Conservation (phyloP, 2,329 filamentous ascomycete species). For the Spiromastix sp. region DNA sequence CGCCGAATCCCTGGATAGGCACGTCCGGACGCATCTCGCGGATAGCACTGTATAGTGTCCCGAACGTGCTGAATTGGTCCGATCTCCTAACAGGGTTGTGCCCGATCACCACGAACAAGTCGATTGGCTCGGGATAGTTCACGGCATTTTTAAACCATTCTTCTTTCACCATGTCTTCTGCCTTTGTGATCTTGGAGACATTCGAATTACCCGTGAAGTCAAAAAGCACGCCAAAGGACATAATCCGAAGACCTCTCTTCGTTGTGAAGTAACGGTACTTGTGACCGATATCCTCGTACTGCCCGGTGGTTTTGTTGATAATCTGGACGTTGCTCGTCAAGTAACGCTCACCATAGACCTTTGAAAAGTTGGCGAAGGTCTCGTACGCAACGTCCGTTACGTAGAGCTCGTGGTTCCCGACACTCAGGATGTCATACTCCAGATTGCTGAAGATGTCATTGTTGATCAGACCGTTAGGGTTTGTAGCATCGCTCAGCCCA, state of each 20-base stretch:
- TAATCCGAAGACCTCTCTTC: slow-evolving; percentile 38
- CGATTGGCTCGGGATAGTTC: slow-evolving; percentile 44
- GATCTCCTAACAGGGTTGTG: slow-evolving; percentile 49
- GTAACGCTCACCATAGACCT: slow-evolving; percentile 46
- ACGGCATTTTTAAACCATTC: slow-evolving; percentile 52
- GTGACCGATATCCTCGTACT: slow-evolving; percentile 37
- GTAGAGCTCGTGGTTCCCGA: slow-evolving; percentile 58
- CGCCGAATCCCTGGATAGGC: slow-evolving; percentile 56
- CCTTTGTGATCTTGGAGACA: slow-evolving; percentile 49
- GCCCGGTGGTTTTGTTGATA: slow-evolving; percentile 31
- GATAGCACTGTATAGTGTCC: slow-evolving; percentile 48
- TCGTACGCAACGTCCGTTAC: slow-evolving; percentile 52
- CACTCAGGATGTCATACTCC: slow-evolving; percentile 45
- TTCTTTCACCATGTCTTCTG: slow-evolving; percentile 42
- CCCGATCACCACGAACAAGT: slow-evolving; percentile 53
- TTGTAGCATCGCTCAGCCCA: slow-evolving; percentile 51
- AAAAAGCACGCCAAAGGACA: slow-evolving; percentile 43
- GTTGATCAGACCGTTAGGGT: slow-evolving; percentile 45
- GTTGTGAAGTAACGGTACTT: slow-evolving; percentile 43
- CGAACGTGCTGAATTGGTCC: slow-evolving; percentile 32
- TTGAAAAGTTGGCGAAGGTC: slow-evolving; percentile 49
- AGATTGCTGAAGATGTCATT: slow-evolving; percentile 43
- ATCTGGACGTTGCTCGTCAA: slow-evolving; percentile 45
- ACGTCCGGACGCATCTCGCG: slow-evolving; percentile 45
- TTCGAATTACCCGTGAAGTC: slow-evolving; percentile 49